Evolutionary conservation across 148 eudicot species (phyloP), one percentile per base, ranked within the genome.

Genomic region (Simmondsia chinensis): DNA sequence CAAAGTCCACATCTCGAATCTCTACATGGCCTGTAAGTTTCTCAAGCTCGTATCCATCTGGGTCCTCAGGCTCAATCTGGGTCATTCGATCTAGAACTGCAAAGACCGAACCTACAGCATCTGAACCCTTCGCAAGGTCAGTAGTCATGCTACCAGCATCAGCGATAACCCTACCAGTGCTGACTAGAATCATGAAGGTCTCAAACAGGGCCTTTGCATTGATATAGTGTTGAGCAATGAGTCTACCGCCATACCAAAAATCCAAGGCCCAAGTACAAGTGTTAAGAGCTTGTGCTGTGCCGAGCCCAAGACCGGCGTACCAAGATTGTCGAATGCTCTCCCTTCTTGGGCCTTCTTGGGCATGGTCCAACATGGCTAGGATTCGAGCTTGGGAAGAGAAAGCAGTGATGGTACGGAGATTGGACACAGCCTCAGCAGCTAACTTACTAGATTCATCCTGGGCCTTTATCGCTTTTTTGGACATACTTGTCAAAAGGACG

Each of bases 141-240:
- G 82, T 75, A 3, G 96, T 88, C 80, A 88, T 75, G 28, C 83
- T 80, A 7, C 89, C 96, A 0, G 89, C 96, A 33, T 83, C 87
- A 6, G 94, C 96, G 7, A 88, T 83, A 44, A 88, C 89, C 15
- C 85, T 71, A 3, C 96, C 94, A 0, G 96, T 88, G 49, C 86
- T 88, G n/a, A 80, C 66, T 12, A 83, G 35, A n/a, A 83, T 80
- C 76, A 87, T 65, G 60, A 87, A 77, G 2, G 86, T 79, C 56
- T 77, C 68, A 26, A 87, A 72, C 39, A 87, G 69, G 1, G 70
- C 61, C 39, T 87, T 73, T 0, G 75, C 67, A 0, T 56, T 52
- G 15, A 83, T 40, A 48, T 58, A 54, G 1, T 81, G 89, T 0
- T 68, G 69, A 3, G 76, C 52, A 1, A 87, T 74, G 35, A 87